A percentile compares a stretch with the other conserved stretches of the same genome.
Evolutionary conservation across 2,329 filamentous ascomycete genomes (phyloP).

Genomic region (Phyllosticta paracitricarpa): DNA sequence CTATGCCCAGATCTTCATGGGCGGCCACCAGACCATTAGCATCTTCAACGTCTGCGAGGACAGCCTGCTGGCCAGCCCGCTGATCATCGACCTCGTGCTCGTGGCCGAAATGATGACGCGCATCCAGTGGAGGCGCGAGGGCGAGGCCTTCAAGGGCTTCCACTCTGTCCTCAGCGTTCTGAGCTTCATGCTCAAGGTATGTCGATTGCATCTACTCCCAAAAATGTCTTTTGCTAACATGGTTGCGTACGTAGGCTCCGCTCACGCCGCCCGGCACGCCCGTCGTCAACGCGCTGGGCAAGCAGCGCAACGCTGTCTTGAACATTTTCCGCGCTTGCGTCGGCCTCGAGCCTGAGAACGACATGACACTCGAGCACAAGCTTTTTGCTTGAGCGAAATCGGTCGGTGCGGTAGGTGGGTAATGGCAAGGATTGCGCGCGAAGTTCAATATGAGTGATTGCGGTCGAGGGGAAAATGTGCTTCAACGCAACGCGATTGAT

Average conservation of each 20-base stretch:
- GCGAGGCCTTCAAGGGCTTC: conserved; percentile 77
- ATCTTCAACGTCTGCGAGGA: conserved; percentile 99
- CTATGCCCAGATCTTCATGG: conserved; percentile 95
- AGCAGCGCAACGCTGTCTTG: conserved; percentile 87
- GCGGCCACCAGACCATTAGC: conserved; percentile 91
- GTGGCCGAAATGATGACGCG: conserved; percentile 97
- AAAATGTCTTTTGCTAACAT: conserved; percentile 10
- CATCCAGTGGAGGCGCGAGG: conserved; percentile 66
- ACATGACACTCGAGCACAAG: conserved; percentile 99
- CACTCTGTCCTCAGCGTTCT: conserved; percentile 94
- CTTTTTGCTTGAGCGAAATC: conserved; percentile 46
- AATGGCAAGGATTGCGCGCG: background rate
- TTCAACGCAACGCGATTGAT: conserved; percentile 3
- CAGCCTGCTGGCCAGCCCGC: conserved; percentile 84
- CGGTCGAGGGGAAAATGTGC: background rate
- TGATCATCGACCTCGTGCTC: conserved; percentile 94
- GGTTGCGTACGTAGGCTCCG: conserved; percentile 53
- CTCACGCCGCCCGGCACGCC: conserved; percentile 89
- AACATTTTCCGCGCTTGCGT: conserved; percentile 99
- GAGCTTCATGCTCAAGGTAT: conserved; percentile 89
- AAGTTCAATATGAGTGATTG: conserved; percentile 6
- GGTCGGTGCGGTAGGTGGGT: background rate
- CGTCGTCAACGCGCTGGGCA: conserved; percentile 88
- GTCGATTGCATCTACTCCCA: conserved; percentile 2
- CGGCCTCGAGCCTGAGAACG: conserved; percentile 90